Percentiles rank a stretch among this genome's conserved stretches.
These are phyloP conservation scores for Terfezia claveryi DNA, from an alignment of 495 filamentous ascomycete genomes.

Conservation along the genomic window DNA sequence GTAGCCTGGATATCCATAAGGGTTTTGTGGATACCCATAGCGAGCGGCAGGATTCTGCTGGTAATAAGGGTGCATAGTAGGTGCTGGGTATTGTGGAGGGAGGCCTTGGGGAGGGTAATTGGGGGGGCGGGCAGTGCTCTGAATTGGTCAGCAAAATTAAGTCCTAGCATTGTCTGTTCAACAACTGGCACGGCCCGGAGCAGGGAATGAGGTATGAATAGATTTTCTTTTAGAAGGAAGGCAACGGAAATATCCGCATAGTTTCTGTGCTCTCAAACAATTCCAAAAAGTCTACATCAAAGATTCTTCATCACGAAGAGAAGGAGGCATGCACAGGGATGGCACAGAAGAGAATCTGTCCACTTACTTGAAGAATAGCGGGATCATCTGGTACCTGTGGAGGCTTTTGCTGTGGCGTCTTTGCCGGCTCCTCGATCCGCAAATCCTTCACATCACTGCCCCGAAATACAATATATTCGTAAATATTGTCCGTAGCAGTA, in stretches of 20 bases:
- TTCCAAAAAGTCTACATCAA: no score
- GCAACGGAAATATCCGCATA: background rate
- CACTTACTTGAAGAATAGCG: conserved; percentile 84
- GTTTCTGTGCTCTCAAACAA: no score
- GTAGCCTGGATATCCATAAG: conserved; percentile 29
- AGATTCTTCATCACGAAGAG: no score
- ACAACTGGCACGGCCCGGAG: no score
- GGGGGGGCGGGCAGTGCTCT: conserved; percentile 1
- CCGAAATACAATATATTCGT: conserved; percentile 98
- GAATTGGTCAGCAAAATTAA: conserved; percentile 1
- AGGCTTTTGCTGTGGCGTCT: conserved; percentile 44
- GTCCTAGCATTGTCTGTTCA: no score
- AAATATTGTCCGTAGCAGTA: conserved; percentile 56
- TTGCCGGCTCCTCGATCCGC: conserved; percentile 56
- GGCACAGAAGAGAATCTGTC: conserved; percentile 11
- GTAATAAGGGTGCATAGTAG: conserved; percentile 8
- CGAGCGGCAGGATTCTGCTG: conserved; percentile 21
- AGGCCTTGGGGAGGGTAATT: conserved; percentile 9
- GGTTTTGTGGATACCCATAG: conserved; percentile 25
- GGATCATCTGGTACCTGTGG: conserved; percentile 81
- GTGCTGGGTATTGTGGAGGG: conserved; percentile 10
- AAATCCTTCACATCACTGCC: conserved; percentile 98
- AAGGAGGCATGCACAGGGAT: background rate
- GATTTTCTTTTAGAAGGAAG: background rate
- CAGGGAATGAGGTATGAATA: no score